A percentile compares a stretch with the other conserved stretches of the same genome.
Conservation (phyloP, 2,329 filamentous ascomycete species). For the Stachybotrys chartarum region DNA sequence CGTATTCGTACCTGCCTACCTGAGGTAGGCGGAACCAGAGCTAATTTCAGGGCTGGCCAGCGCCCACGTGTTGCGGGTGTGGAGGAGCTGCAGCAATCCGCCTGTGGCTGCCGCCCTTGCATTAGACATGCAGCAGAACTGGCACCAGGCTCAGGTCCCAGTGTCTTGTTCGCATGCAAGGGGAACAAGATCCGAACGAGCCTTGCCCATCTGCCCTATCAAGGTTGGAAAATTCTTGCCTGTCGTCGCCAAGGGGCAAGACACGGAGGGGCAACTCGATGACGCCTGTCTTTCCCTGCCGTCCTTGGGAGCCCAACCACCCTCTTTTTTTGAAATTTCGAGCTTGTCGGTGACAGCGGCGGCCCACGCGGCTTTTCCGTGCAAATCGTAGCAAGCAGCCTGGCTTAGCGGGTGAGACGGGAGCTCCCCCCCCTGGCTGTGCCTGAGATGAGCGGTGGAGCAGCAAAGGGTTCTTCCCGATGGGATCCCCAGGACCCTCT, state of each 20-base stretch:
- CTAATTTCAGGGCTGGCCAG: background rate
- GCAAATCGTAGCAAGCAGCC: background rate
- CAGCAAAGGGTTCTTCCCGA: conserved; percentile 18
- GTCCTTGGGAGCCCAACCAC: background rate
- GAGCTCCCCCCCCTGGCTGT: background rate
- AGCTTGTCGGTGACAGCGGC: background rate
- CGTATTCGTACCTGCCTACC: too few relatives aligned
- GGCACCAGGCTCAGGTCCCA: background rate
- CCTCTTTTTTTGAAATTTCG: background rate
- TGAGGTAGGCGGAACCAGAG: too few relatives aligned
- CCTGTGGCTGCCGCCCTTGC: background rate
- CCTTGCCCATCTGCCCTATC: too few relatives aligned
- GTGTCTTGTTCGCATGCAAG: background rate
- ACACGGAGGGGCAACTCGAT: too few relatives aligned
- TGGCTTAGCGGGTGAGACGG: background rate
- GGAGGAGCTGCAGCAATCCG: background rate
- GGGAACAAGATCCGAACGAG: background rate
- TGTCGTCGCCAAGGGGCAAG: too few relatives aligned
- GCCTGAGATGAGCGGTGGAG: background rate
- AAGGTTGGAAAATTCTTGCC: too few relatives aligned
- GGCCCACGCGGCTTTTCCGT: background rate
- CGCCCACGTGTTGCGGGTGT: background rate
- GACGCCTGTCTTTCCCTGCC: too few relatives aligned
- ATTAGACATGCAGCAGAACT: background rate
- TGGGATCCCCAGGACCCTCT: conserved; percentile 15